Evolutionary conservation across 73 alveolate genomes (phyloP).

Genomic region (Stentor coeruleus): DNA sequence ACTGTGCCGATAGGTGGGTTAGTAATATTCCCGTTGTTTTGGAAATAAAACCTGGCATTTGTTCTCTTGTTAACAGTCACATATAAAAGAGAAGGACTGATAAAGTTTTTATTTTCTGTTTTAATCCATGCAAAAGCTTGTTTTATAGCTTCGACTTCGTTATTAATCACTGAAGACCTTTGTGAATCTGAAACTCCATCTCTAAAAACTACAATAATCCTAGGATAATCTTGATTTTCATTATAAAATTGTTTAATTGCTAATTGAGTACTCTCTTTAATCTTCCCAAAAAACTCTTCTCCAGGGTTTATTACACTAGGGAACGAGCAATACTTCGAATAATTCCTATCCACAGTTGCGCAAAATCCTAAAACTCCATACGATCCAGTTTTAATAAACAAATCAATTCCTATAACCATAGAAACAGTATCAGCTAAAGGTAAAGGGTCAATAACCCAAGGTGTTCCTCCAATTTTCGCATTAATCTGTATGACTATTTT

Average conservation of each 20-base stretch:
- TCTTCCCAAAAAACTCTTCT: too few relatives aligned
- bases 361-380: constrained; percentile 50
- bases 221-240: constrained; percentile 49
- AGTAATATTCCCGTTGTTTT: constrained; percentile 26
- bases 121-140: constrained; percentile 36
- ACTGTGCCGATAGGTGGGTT: constrained; percentile 91
- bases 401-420: constrained; percentile 78
- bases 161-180: constrained; percentile 38
- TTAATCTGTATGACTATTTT: constrained; percentile 83
- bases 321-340: constrained; percentile 45
- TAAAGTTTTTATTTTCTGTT: constrained; percentile 31
- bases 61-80: constrained; percentile 53
- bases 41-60: constrained; percentile 56
- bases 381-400: constrained; percentile 55
- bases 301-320: constrained; percentile 49
- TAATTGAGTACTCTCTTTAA: constrained; percentile 31
- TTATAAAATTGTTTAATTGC: constrained; percentile 35
- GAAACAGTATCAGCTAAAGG: constrained; percentile 78
- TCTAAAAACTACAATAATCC: constrained; percentile 53
- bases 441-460: constrained; percentile 90
- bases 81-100: constrained; percentile 41
- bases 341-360: constrained; percentile 49
- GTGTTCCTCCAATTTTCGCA: constrained; percentile 94
- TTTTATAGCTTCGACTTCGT: constrained; percentile 54
- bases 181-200: constrained; percentile 77